Conservation (phyloP, 352 stramenopile genomes). For the Aphanomyces stellatus region DNA sequence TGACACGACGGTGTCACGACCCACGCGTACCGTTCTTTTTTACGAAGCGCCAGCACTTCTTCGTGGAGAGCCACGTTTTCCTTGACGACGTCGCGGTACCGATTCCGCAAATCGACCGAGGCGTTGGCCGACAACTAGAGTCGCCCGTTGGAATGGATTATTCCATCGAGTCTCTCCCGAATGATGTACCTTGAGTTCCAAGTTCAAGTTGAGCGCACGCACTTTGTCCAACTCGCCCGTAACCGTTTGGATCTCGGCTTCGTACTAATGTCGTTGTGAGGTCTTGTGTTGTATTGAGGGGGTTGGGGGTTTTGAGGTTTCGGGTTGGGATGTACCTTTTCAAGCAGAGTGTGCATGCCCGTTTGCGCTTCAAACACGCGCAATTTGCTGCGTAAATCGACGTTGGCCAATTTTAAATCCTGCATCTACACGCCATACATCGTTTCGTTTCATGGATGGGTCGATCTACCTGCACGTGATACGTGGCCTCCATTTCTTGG, state of each 20-base stretch:
- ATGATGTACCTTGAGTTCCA: conserved; percentile 45
- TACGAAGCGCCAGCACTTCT: conserved; percentile 44
- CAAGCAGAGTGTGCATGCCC: conserved; percentile 39
- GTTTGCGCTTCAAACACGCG: conserved; percentile 45
- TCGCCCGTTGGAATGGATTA: too few relatives aligned
- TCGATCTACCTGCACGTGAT: conserved; percentile 5
- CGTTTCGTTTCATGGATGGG: conserved; percentile 15
- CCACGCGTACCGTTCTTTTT: conserved; percentile 40
- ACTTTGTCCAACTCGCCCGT: conserved; percentile 48
- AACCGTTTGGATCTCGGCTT: conserved; percentile 46
- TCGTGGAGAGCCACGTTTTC: conserved; percentile 52
- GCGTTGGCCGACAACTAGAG: conserved; percentile 9
- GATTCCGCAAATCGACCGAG: conserved; percentile 48
- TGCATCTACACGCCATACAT: conserved; percentile 64
- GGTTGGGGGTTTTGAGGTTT: too few relatives aligned
- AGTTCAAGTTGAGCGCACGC: conserved; percentile 45
- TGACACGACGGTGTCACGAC: too few relatives aligned
- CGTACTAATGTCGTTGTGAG: conserved; percentile 32
- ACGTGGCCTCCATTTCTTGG: conserved; percentile 6
- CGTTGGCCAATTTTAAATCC: conserved; percentile 62
- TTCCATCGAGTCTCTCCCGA: not conserved
- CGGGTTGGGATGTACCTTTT: conserved; percentile 19
- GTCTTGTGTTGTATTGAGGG: not conserved
- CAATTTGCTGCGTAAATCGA: conserved; percentile 56
- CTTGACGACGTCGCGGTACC: conserved; percentile 46